Base-by-base conservation (phyloP, 202 grass and related monocot species). In the Zizania palustris region DNA sequence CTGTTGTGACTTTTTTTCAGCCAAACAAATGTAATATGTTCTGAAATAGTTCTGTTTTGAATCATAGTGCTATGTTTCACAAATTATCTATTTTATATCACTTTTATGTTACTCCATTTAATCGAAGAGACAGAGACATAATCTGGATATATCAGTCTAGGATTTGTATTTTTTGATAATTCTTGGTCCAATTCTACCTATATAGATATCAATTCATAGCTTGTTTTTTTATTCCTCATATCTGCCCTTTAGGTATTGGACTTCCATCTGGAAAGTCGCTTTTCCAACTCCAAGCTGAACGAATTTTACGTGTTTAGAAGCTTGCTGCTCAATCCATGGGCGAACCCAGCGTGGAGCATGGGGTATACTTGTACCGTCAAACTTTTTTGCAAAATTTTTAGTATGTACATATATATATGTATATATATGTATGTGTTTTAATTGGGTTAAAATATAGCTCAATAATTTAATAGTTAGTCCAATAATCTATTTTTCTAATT, bases 201-300 rank as follows among this genome's bases (percentile, higher is more conserved):
- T 6, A 58, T 75, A 49, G 51, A 76, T 28, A 40, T 19, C n/a
- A n/a, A n/a, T n/a, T n/a, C 41, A 15, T 70, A 18, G 39, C 50
- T 59, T 48, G 4, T 45, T 14, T 43, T 77, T 75, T 80, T 46
- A 54, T 11, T 37, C 7, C 60, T 65, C 21, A 55, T 82, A 43
- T 65, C 33, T 12, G 0, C 37, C 20, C 45, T 82, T 61, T 84
- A 99, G 96, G 76, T 71, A 89, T 99, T 85, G 92, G 92, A 13
- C 91, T 99, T 70, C 96, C 96, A 82, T 99, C 96, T 66, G 89
- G 92, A 65, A 99, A 99, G 60, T 93, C 96, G 36, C 91, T 99
- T 85, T 99, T 99, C 83, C 96, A 99, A 74, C 85, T 99, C 73
- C 96, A 99, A 85, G 96, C 92, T 72, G 96, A 99, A 87, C 74